These are phyloP conservation scores for Cutaneotrichosporon sp. DNA, from an alignment of 1,284 basidiomycete genomes.

Conservation along the genomic window DNA sequence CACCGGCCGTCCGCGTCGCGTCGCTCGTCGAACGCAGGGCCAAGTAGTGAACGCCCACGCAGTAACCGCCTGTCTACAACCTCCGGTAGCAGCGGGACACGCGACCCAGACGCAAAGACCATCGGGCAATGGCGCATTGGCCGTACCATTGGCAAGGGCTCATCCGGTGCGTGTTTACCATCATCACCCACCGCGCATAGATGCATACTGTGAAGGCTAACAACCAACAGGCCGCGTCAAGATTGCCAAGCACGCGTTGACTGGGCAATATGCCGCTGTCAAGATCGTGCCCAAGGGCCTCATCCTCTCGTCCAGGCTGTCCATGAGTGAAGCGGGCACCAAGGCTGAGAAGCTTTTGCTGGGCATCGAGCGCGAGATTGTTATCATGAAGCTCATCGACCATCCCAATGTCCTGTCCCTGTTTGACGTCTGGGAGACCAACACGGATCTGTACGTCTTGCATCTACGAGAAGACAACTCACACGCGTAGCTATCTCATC, in stretches of 20 bases:
- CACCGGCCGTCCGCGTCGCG: conserved; percentile 8
- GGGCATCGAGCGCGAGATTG: conserved; percentile 91
- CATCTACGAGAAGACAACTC: background rate
- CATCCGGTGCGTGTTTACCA: conserved; percentile 61
- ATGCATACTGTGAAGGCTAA: background rate
- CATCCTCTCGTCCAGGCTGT: conserved; percentile 63
- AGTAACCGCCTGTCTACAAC: conserved; percentile 15
- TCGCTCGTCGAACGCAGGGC: conserved; percentile 4
- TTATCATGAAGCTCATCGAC: conserved; percentile 98
- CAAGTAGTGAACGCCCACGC: conserved; percentile 1
- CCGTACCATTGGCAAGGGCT: conserved; percentile 82
- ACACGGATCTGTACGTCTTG: conserved; percentile 35
- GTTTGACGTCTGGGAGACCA: conserved; percentile 93
- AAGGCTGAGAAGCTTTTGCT: conserved; percentile 74
- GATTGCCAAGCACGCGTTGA: conserved; percentile 80
- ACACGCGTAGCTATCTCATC: conserved; percentile 64
- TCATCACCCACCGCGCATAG: background rate
- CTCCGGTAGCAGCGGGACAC: conserved; percentile 12
- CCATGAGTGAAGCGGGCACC: conserved; percentile 58
- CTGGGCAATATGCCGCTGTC: conserved; percentile 86
- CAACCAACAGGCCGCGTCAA: conserved; percentile 70
- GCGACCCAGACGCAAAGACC: conserved; percentile 45
- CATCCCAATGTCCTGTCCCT: conserved; percentile 93
- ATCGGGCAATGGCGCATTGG: conserved; percentile 93
- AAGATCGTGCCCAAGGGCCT: conserved; percentile 92